Base-by-base conservation (phyloP, 139 green algal species). In the Gonium pectorale region DNA sequence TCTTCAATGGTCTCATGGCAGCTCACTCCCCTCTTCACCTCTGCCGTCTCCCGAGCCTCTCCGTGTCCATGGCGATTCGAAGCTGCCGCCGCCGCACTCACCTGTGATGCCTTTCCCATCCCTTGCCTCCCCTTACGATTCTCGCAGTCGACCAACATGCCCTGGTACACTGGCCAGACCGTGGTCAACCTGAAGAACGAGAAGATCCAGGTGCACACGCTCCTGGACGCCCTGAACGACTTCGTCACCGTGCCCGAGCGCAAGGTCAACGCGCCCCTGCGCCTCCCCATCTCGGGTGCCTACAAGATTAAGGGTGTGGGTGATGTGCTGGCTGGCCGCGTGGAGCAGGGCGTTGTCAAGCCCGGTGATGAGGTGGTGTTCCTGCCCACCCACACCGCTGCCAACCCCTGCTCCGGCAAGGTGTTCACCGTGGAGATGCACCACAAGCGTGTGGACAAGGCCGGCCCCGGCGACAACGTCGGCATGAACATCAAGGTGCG, bases 251-350 rank as follows among this genome's bases (percentile, higher is more conserved):
- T 95, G 81, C 96, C 96, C 66, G 94, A 98, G 91, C 94, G 96
- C 89, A 96, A 97, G 85, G 90, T 87, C 62, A 92, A 96, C 89
- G 93, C 92, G 41, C 89, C 95, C 73, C 92, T 99, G 88, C 95
- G 96, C 81, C 91, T 99, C 89, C 96, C 96, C 87, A 97, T 99
- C 90, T 94, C 89, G 46, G 97, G 97, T 84, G 91, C 97, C 80
- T 99, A 99, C 95, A 99, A 99, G 96, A 99, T 99, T 90, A 98
- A 98, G 91, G 97, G 97, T 93, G 96, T 99, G 79, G 97, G 97
- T 92, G 96, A 98, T 94, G 97, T 99, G 88, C 97, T 98, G 67
- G 96, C 97, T 37, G 97, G 97, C 85, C 96, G 97, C 86, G 97
- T 99, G 43, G 97, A 99, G 96, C 96, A 98, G 91, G 97, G 97